Evolutionary conservation across 345 rosid species (phyloP).

Genomic region (Moricandia arvensis): DNA sequence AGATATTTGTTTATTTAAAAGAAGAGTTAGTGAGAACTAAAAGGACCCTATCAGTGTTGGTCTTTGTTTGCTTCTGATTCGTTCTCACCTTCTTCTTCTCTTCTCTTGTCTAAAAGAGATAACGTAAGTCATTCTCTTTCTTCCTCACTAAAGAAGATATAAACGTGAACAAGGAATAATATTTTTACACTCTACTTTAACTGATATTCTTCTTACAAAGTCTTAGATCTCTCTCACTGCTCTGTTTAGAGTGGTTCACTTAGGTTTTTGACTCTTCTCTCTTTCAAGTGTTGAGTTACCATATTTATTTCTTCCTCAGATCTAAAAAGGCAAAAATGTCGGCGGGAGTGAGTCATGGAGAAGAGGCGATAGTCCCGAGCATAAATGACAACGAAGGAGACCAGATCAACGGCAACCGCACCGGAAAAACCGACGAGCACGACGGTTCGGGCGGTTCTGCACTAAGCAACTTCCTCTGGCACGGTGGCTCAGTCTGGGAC

Average conservation of each 20-base stretch:
- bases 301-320: neutral
- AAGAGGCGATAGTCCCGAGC: conserved; percentile 78
- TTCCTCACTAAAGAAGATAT: neutral
- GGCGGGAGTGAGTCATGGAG: conserved; percentile 37
- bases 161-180: conserved; percentile 19
- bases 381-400: conserved; percentile 48
- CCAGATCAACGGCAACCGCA: conserved; percentile 33
- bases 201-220: neutral
- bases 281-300: neutral
- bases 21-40: neutral
- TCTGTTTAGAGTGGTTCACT: neutral
- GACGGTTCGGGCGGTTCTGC: conserved; percentile 39
- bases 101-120: neutral
- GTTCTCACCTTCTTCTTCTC: conserved; percentile 27
- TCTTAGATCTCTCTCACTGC: neutral
- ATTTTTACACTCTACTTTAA: conserved; percentile 17
- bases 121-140: conserved; percentile 29
- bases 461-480: conserved; percentile 81
- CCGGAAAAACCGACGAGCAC: conserved; percentile 38
- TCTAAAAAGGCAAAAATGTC: conserved; percentile 56
- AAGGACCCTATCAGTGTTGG: conserved; percentile 3
- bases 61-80: conserved; percentile 31
- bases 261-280: neutral
- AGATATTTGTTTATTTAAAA: neutral
- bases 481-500: conserved; percentile 98